Evolutionary conservation across 2,329 filamentous ascomycete genomes (phyloP), one percentile per base, ranked within the genome.

Genomic region (Botrytis pseudocinerea): DNA sequence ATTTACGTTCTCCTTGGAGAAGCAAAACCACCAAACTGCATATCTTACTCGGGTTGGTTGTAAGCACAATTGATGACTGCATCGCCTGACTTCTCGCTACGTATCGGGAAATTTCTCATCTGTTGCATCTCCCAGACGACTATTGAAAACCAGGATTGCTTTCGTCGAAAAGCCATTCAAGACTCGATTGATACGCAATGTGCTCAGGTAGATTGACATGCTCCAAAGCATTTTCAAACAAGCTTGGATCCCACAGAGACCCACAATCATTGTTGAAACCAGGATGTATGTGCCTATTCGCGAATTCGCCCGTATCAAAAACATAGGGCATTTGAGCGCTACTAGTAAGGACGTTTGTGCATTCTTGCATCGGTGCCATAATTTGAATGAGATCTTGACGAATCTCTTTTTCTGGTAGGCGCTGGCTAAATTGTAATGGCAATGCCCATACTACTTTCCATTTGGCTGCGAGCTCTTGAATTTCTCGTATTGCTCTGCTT

Each of bases 111-210:
- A n/a, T 28, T 28, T 1, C 40, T 12, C 32, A 16, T 46, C 28
- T 22, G 25, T 48, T 4, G 42, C 2, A 46, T 35, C 28, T 48
- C 42, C 22, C 22, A 40, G 32, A 40, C 20, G 35, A 32, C 40
- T 35, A 44, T 3, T 64, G 57, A 4, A 48, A 32, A 38, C 63
- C 44, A 4, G 20, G 20, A 38, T 8, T 25, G 5, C 20, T 48
- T 38, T 65, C 63, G 63, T 65, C 63, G 8, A 65, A 65, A 35
- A 65, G 63, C 63, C 63, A 65, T 22, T 65, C 42, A 10, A 65
- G 63, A 65, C 63, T 65, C 48, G 63, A 65, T 46, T 65, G 63
- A 48, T 65, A 65, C 32, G 44, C 42, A 38, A n/a, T 38, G 25
- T 65, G 42, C 38, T 48, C 42, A 14, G 63, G 44, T 5, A 48